Evolutionary conservation across 306 rosid genomes (phyloP), one percentile per base, ranked within the genome.

Genomic region (Alnus rubra): DNA sequence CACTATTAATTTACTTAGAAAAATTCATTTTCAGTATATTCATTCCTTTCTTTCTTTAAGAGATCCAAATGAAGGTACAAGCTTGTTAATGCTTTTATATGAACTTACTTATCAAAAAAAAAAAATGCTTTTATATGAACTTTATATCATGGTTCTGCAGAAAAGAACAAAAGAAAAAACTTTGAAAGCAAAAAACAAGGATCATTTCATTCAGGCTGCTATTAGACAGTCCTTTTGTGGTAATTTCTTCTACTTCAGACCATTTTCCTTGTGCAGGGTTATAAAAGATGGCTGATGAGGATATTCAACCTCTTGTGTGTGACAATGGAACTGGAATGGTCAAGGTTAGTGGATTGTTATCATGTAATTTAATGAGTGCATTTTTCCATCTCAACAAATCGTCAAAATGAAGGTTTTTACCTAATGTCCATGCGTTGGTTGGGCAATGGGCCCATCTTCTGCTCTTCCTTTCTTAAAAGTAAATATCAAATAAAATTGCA

Each of bases 311-410:
- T 47, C 89, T 88, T 78, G 91, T 88, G 75, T 87, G 84, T 83
- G 91, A 88, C 86, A 88, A 88, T 83, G 91, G 91, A 81, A 88
- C 91, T 74, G 91, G 91, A 83, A 88, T 88, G 91, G 91, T 88
- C 77, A 88, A 88, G 91, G 91, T 88, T 70, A 50, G 86, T 60
- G 73, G 13, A 74, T 71, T 67, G 8, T 67, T 18, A 49, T 0
- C 18, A 1, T 9, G 2, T 11, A 18, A 14, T 67, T 63, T 67
- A 39, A 15, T 15, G 10, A 16, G 49, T 65, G 37, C 11, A 11
- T 65, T 37, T 65, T 8, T 65, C 5, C 14, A 7, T 15, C 11
- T 39, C 6, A 42, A 67, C 9, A 42, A 16, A 11, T 3, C 44
- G 42, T 42, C 50, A 42, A 9, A 67, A 67, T 67, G 30, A 8